Conservation (phyloP, 805 yeast genomes). For the Cyberlindnera amylophila region DNA sequence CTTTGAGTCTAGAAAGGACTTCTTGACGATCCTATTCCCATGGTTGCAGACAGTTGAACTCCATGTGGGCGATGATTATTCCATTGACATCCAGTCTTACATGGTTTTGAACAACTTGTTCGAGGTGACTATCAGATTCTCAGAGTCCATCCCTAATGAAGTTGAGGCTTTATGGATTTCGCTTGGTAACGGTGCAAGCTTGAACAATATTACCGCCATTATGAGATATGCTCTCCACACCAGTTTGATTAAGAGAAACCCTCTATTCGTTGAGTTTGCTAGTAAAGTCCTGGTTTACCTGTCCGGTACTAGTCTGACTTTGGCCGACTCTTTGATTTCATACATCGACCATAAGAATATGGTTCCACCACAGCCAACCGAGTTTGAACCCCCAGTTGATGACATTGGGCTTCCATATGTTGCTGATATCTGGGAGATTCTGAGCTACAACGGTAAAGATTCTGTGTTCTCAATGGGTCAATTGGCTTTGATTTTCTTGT, state of each 20-base stretch:
- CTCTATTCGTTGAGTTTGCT: slow-evolving; percentile 71
- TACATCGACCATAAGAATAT: slow-evolving; percentile 81
- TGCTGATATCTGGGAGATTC: slow-evolving; percentile 59
- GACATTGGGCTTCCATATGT: slow-evolving; percentile 60
- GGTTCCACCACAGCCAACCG: slow-evolving; percentile 65
- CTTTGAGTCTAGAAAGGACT: slow-evolving; percentile 64
- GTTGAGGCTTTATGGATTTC: slow-evolving; percentile 96
- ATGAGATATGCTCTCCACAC: slow-evolving; percentile 65
- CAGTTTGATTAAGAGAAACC: slow-evolving; percentile 65
- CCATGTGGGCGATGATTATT: slow-evolving; percentile 38
- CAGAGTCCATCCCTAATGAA: slow-evolving; percentile 74
- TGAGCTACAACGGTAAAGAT: slow-evolving; percentile 58
- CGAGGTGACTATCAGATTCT: slow-evolving; percentile 78
- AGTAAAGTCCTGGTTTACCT: slow-evolving; percentile 80
- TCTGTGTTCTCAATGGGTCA: slow-evolving; percentile 86
- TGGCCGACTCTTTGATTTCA: slow-evolving; percentile 58
- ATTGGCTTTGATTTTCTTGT: slow-evolving; percentile 77
- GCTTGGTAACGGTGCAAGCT: slow-evolving; percentile 68
- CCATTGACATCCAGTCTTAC: slow-evolving; percentile 36
- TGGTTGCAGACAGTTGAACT: slow-evolving; percentile 88
- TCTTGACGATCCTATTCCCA: slow-evolving; percentile 76
- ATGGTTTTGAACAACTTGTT: slow-evolving; percentile 81
- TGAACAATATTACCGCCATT: slow-evolving; percentile 66
- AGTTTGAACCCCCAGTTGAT: slow-evolving; percentile 30
- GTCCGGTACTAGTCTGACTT: slow-evolving; percentile 50